Evolutionary conservation across 345 rosid genomes (phyloP).

Genomic region (Syzygium jambos): DNA sequence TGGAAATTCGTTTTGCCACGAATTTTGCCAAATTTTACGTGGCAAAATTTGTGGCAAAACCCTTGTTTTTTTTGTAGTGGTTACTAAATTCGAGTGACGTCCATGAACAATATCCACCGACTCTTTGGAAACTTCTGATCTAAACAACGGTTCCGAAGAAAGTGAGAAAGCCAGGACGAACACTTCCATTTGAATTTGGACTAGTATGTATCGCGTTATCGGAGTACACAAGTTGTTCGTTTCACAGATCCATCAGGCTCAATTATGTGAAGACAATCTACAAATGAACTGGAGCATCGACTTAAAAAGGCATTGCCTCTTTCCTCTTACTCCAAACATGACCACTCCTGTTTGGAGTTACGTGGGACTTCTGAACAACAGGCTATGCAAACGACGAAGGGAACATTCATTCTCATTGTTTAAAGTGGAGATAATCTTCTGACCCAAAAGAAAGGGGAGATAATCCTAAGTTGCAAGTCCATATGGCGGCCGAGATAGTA

Average conservation of each 20-base stretch:
- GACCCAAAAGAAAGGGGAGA: too few species aligned
- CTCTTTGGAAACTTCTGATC: not conserved
- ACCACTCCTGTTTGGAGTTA: not conserved
- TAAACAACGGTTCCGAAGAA: not conserved
- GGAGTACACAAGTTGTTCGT: not conserved
- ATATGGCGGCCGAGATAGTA: not conserved
- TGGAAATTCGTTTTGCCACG: too few species aligned
- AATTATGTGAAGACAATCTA: not conserved
- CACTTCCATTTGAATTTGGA: not conserved
- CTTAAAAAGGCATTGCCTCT: not conserved
- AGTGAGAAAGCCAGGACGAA: not conserved
- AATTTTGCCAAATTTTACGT: too few species aligned
- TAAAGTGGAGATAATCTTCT: too few species aligned
- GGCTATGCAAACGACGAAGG: not conserved
- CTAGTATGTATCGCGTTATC: not conserved
- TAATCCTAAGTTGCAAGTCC: not conserved
- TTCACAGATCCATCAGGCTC: not conserved
- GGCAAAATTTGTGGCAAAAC: too few species aligned
- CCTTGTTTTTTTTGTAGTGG: too few species aligned
- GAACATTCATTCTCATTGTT: not conserved
- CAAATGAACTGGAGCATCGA: too few species aligned
- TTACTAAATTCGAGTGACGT: not conserved
- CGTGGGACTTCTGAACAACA: not conserved
- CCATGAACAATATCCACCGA: not conserved
- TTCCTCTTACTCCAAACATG: not conserved